Conservation (phyloP, 2,329 filamentous ascomycete species). For the Teratosphaeria gauchensis region DNA sequence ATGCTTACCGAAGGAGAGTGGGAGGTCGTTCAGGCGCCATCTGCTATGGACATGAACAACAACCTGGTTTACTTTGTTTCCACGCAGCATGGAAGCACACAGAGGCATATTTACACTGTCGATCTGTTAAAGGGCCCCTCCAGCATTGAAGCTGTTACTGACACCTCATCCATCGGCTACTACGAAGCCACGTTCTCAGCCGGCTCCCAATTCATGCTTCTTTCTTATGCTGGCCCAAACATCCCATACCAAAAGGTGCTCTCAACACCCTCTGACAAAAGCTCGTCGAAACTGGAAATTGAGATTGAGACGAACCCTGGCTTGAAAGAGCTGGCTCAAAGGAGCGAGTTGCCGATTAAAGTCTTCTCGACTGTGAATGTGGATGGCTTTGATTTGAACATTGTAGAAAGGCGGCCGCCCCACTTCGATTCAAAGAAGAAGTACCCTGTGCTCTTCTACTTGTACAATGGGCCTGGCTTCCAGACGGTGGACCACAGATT, state of each 20-base stretch:
- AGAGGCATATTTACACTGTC: constrained; percentile 87
- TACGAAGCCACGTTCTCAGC: constrained; percentile 78
- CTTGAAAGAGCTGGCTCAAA: constrained; percentile 59
- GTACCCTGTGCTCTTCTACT: constrained; percentile 89
- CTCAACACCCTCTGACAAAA: constrained; percentile 40
- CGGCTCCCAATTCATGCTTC: constrained; percentile 70
- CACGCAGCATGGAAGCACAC: constrained; percentile 77
- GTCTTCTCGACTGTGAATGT: constrained; percentile 79
- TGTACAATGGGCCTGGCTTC: constrained; percentile 91
- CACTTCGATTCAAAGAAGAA: constrained; percentile 69
- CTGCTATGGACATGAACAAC: constrained; percentile 71
- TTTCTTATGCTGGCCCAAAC: constrained; percentile 72
- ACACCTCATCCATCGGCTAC: constrained; percentile 63
- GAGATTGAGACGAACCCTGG: constrained; percentile 67
- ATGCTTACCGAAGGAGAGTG: constrained; percentile 82
- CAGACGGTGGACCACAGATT: constrained; percentile 78
- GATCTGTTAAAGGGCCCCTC: constrained; percentile 60
- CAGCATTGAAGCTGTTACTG: constrained; percentile 61
- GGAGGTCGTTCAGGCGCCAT: constrained; percentile 83
- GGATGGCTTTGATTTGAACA: constrained; percentile 61
- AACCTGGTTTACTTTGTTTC: constrained; percentile 87
- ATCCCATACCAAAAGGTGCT: constrained; percentile 89
- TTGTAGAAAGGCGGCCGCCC: constrained; percentile 77
- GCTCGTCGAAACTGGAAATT: constrained; percentile 49
- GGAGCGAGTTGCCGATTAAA: constrained; percentile 72